Conservation (phyloP, 441 rosid species). For the Cnidoscolus chayamansa region DNA sequence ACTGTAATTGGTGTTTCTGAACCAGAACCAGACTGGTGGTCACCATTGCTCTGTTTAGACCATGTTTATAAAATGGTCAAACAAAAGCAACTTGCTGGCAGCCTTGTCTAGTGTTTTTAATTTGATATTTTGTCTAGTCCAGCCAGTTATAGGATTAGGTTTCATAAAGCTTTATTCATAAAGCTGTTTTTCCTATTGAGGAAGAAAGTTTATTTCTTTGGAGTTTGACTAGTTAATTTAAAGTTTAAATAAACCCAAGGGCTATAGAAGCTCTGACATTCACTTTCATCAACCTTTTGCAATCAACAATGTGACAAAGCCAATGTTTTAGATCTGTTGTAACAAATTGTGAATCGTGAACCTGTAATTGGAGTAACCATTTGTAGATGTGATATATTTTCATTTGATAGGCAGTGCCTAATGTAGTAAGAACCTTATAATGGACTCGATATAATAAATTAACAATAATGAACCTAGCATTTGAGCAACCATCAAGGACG, state of each 20-base stretch:
- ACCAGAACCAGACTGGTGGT: too few relatives aligned
- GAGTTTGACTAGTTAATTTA: constrained; percentile 16
- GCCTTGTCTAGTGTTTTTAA: neutral
- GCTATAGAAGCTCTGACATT: neutral
- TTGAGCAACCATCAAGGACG: neutral
- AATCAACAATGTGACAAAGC: neutral
- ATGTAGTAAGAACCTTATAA: too few relatives aligned
- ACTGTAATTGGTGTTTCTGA: too few relatives aligned
- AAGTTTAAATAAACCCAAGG: neutral
- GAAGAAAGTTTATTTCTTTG: neutral
- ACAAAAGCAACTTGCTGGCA: constrained; percentile 10
- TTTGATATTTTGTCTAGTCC: neutral
- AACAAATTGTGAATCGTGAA: neutral
- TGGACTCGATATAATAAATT: neutral
- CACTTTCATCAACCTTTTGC: constrained; percentile 20
- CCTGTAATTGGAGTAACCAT: too few relatives aligned
- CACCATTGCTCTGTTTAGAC: neutral
- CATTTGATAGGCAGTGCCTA: too few relatives aligned
- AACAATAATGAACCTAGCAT: neutral
- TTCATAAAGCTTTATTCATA: neutral
- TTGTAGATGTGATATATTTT: too few relatives aligned
- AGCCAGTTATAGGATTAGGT: neutral
- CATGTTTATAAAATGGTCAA: constrained; percentile 8
- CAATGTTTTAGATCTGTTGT: constrained; percentile 15
- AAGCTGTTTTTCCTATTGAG: neutral